A percentile compares a stretch with the other conserved stretches of the same genome.
Conservation (phyloP, 202 grass and related monocot species). For the Elaeis oleifera region DNA sequence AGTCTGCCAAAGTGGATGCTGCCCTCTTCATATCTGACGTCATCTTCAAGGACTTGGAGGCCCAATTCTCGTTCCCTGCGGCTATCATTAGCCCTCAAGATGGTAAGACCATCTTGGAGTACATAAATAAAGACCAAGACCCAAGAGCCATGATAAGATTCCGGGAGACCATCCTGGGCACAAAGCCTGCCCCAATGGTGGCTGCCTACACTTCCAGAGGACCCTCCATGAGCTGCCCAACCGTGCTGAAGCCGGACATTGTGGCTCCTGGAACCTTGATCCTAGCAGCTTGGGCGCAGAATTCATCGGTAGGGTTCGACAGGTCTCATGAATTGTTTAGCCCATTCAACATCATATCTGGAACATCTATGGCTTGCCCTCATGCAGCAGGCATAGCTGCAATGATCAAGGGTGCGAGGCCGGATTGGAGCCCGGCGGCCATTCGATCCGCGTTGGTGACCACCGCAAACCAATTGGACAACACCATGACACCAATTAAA, state of each 20-base stretch:
- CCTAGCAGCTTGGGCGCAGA: slow-evolving; percentile 37
- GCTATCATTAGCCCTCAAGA: slow-evolving; percentile 35
- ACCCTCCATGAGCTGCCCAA: slow-evolving; percentile 46
- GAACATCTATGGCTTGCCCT: slow-evolving; percentile 79
- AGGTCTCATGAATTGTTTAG: slow-evolving; percentile 12
- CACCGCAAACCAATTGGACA: slow-evolving; percentile 42
- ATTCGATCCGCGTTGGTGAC: slow-evolving; percentile 86
- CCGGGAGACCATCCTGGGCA: slow-evolving; percentile 46
- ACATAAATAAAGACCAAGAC: slow-evolving; percentile 31
- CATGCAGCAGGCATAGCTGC: slow-evolving; percentile 58
- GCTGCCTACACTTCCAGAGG: slow-evolving; percentile 42
- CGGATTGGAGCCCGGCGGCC: slow-evolving; percentile 60
- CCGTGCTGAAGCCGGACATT: slow-evolving; percentile 71
- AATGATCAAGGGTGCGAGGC: slow-evolving; percentile 40
- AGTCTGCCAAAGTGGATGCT: slow-evolving; percentile 27
- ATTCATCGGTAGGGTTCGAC: neutral
- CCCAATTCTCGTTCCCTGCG: slow-evolving; percentile 32
- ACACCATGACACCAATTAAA: slow-evolving; percentile 35
- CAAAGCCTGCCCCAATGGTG: slow-evolving; percentile 35
- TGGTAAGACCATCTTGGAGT: slow-evolving; percentile 34
- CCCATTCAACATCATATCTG: slow-evolving; percentile 33
- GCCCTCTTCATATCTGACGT: slow-evolving; percentile 55
- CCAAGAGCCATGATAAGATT: slow-evolving; percentile 42
- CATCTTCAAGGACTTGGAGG: neutral
- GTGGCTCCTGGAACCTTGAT: slow-evolving; percentile 44